These are phyloP conservation scores for Penicillium corylophilum DNA, from an alignment of 2,329 filamentous ascomycete species.

Conservation along the genomic window DNA sequence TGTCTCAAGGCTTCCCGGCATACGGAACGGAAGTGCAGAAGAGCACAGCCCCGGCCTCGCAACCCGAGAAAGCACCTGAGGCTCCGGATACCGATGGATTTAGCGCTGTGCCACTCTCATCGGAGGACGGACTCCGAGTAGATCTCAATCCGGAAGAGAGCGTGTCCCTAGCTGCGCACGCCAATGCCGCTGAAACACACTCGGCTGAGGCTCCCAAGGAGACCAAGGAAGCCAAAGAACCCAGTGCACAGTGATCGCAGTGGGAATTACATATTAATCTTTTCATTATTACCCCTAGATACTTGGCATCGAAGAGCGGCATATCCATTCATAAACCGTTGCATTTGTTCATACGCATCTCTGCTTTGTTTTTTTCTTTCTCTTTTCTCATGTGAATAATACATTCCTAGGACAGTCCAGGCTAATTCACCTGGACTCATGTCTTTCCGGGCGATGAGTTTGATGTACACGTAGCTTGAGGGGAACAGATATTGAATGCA, in stretches of 20 bases:
- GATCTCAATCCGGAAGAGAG: conserved; percentile 6
- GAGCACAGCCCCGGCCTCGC: not conserved
- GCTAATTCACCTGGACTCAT: not conserved
- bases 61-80: not conserved
- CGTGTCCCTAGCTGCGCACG: not conserved
- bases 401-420: not conserved
- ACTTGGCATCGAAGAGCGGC: conserved; percentile 9
- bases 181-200: not conserved
- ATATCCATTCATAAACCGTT: conserved; percentile 5
- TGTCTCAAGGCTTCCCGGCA: conserved; percentile 31
- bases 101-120: conserved; percentile 15
- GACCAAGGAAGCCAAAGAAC: not conserved
- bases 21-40: conserved; percentile 13
- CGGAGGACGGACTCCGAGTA: conserved; percentile 15
- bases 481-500: not conserved
- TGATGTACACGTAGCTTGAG: not conserved
- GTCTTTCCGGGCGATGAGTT: not conserved
- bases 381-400: conserved; percentile 1
- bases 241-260: conserved; percentile 1
- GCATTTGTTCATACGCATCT: conserved; percentile 4
- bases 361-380: not conserved
- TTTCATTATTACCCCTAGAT: not conserved
- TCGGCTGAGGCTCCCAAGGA: not conserved
- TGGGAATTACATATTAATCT: not conserved
- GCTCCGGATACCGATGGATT: conserved; percentile 19